phyloP scores from a whole-genome alignment of 345 rosid species.

The Moricandia arvensis region DNA sequence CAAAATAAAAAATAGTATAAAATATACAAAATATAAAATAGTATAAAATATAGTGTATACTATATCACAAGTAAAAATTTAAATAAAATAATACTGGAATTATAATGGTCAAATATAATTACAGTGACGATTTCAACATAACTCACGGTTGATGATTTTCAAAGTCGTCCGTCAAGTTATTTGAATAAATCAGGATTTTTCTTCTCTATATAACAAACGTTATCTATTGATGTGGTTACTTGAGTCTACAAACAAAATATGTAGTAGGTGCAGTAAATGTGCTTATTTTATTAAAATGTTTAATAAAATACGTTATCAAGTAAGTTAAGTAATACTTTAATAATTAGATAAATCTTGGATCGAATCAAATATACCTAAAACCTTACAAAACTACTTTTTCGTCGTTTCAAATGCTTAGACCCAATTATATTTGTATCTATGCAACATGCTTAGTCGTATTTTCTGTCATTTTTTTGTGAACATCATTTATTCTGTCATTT shows the following conservation, averaged over 20 bases:
- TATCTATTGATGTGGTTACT: slow-evolving; percentile 6
- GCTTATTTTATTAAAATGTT: background rate
- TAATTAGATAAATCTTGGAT: background rate
- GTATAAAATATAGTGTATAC: background rate
- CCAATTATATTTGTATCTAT: too few relatives aligned
- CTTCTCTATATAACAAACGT: background rate
- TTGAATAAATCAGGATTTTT: background rate
- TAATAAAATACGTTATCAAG: background rate
- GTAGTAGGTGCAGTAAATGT: slow-evolving; percentile 5
- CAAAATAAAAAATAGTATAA: too few relatives aligned
- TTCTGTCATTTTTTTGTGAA: too few relatives aligned
- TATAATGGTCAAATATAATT: slow-evolving; percentile 20
- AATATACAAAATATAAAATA: too few relatives aligned
- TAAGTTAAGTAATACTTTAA: background rate
- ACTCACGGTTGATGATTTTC: slow-evolving; percentile 23
- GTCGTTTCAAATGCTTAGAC: background rate
- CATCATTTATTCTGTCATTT: too few relatives aligned
- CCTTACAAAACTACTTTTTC: background rate
- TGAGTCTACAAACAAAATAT: background rate
- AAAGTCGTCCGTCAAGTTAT: slow-evolving; percentile 25
- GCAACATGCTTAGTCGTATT: too few relatives aligned
- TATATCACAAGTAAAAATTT: slow-evolving; percentile 3
- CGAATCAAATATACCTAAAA: background rate
- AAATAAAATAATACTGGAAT: slow-evolving; percentile 1
- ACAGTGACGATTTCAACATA: slow-evolving; percentile 14